phyloP scores from a whole-genome alignment of 164 flowering plant species.

The Aristolochia contorta region DNA sequence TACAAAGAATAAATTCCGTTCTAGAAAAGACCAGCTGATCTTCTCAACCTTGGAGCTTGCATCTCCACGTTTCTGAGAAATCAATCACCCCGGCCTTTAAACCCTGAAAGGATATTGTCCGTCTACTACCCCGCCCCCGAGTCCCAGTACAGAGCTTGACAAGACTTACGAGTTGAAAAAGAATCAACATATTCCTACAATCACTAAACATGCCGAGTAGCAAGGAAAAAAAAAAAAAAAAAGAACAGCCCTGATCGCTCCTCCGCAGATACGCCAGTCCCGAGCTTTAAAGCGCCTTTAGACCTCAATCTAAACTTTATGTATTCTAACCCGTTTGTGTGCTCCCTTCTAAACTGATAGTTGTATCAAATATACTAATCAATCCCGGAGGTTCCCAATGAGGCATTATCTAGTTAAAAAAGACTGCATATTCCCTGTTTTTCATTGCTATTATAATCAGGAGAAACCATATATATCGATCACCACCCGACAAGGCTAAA shows the following conservation, averaged over 20 bases:
- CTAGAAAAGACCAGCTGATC: not conserved
- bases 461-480: not conserved
- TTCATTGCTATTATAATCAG: not conserved
- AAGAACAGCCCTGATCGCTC: not conserved
- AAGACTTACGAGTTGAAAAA: not conserved
- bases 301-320: too few relatives aligned
- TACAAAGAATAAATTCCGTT: not conserved
- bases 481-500: not conserved
- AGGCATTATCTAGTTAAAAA: not conserved
- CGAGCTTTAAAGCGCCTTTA: not conserved
- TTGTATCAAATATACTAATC: not conserved
- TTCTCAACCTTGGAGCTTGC: not conserved
- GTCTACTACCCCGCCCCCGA: too few relatives aligned
- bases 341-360: not conserved
- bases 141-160: conserved; percentile 1
- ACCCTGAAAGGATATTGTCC: not conserved
- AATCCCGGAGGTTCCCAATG: not conserved
- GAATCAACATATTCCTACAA: too few relatives aligned
- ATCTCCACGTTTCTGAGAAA: not conserved
- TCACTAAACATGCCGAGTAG: not conserved
- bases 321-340: too few relatives aligned
- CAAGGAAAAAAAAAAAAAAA: not conserved
- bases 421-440: not conserved
- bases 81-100: not conserved
- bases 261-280: not conserved